Evolutionary conservation across 169 alveolate genomes (phyloP).

Genomic region (Nephromyces sp.): DNA sequence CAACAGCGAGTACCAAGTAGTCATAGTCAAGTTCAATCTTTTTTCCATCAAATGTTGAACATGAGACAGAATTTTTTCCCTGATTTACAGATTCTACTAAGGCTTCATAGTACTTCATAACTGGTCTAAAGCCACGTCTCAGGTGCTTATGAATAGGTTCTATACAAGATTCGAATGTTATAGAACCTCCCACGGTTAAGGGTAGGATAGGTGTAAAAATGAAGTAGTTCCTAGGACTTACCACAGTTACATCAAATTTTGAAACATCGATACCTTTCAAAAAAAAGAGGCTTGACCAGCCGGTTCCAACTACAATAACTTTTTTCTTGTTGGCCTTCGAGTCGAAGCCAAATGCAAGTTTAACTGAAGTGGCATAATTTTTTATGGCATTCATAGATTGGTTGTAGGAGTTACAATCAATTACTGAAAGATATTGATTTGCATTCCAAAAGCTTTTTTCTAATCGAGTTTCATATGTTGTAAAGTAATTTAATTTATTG

Average conservation of each 20-base stretch:
- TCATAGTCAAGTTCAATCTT: conserved; percentile 25
- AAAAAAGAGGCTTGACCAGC: conserved; percentile 29
- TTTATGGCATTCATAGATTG: too few species aligned
- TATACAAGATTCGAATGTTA: conserved; percentile 19
- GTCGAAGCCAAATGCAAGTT: too few species aligned
- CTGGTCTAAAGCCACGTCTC: conserved; percentile 3
- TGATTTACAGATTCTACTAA: background rate
- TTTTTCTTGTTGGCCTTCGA: background rate
- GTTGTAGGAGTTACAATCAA: too few species aligned
- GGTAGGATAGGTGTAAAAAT: conserved; percentile 35
- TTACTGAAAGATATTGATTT: too few species aligned
- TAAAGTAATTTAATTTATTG: too few species aligned
- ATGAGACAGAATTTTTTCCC: background rate
- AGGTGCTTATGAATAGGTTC: background rate
- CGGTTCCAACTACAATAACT: conserved; percentile 29
- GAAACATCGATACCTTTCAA: conserved; percentile 9
- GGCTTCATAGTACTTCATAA: conserved; percentile 8
- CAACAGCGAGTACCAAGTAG: conserved; percentile 31
- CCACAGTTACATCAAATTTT: conserved; percentile 18
- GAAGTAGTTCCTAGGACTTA: conserved; percentile 28
- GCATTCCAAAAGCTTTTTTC: too few species aligned
- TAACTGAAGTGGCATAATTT: too few species aligned
- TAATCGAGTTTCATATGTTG: too few species aligned
- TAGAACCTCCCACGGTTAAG: conserved; percentile 12
- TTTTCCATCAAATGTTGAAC: conserved; percentile 1